Evolutionary conservation across 2,329 filamentous ascomycete genomes (phyloP), one percentile per base, ranked within the genome.

Genomic region (Salinomyces thailandicus): DNA sequence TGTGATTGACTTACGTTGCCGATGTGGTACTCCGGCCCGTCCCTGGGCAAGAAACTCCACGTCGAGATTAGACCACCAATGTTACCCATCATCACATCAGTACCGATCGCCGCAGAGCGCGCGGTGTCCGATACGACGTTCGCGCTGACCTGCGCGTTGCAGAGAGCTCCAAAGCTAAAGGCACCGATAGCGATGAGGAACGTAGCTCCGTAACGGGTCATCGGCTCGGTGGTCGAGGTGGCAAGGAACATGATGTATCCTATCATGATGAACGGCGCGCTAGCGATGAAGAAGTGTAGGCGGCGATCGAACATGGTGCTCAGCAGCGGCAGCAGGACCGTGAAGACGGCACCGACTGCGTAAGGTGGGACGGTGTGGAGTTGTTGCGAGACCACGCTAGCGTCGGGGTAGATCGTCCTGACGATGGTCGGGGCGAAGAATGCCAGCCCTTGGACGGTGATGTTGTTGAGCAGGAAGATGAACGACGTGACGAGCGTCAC

Each of bases 341-440:
- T 77, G 57, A 81, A 81, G 54, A 82, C 74, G 0, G 69, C 78
- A 0, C 79, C 80, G 0, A 83, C 73, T 0, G 78, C 58, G 49
- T 84, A 85, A 0, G 79, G 79, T 0, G 80, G 81, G 0, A 83
- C 80, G 0, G 79, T 83, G 44, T 73, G 73, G 0, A 84, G 70
- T 56, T 85, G 81, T 52, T 82, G 75, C 1, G 68, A 69, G 11
- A 84, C 63, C 2, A 75, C 68, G 11, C 62, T 64, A 37, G 63
- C 62, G 2, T 68, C 50, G 0, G 75, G 74, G 49, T 83, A 84
- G 46, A 85, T 82, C 5, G 72, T 80, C 7, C 61, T 59, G 28
- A 85, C 76, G 43, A 85, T 83, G 0, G 79, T 84, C 0, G 80
- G 80, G 0, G 70, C 62, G 57, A 83, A 83, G 64, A 82, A 81